These are phyloP conservation scores for Cryptococcus deneoformans DNA, from an alignment of 1,284 basidiomycete genomes.

Conservation along the genomic window DNA sequence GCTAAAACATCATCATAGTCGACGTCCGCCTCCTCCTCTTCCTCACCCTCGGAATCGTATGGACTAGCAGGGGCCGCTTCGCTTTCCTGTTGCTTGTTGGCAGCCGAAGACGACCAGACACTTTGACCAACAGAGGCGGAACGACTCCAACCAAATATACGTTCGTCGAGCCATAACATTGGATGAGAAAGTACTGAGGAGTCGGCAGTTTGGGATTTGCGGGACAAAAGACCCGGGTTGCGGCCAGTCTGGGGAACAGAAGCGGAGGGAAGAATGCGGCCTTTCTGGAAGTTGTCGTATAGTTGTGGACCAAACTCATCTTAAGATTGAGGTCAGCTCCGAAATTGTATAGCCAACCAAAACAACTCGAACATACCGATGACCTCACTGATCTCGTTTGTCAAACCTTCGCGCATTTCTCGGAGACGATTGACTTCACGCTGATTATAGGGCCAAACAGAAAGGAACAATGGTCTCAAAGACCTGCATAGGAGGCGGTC, in stretches of 20 bases:
- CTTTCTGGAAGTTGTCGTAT: slow-evolving; percentile 85
- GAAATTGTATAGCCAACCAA: neutral
- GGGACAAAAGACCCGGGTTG: slow-evolving; percentile 30
- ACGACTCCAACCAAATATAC: slow-evolving; percentile 50
- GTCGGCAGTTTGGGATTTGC: slow-evolving; percentile 34
- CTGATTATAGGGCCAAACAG: slow-evolving; percentile 88
- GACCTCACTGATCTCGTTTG: slow-evolving; percentile 81
- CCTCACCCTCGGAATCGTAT: slow-evolving; percentile 48
- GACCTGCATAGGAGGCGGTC: slow-evolving; percentile 58
- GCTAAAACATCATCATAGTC: slow-evolving; percentile 54
- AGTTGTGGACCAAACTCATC: slow-evolving; percentile 71
- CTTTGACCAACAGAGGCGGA: slow-evolving; percentile 36
- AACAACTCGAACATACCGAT: slow-evolving; percentile 63
- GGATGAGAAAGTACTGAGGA: slow-evolving; percentile 48
- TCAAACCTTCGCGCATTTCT: slow-evolving; percentile 70
- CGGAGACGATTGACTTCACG: slow-evolving; percentile 77
- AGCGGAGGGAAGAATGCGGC: slow-evolving; percentile 77
- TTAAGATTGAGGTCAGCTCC: slow-evolving; percentile 5
- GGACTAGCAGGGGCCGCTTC: slow-evolving; percentile 41
- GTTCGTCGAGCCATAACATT: slow-evolving; percentile 50
- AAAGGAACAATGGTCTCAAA: slow-evolving; percentile 84
- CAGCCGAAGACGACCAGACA: slow-evolving; percentile 37
- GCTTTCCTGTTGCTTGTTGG: slow-evolving; percentile 34
- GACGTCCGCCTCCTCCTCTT: slow-evolving; percentile 50
- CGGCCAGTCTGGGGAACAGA: slow-evolving; percentile 67